phyloP scores from a whole-genome alignment of 2,329 filamentous ascomycete species.

The Scedosporium minutisporum region DNA sequence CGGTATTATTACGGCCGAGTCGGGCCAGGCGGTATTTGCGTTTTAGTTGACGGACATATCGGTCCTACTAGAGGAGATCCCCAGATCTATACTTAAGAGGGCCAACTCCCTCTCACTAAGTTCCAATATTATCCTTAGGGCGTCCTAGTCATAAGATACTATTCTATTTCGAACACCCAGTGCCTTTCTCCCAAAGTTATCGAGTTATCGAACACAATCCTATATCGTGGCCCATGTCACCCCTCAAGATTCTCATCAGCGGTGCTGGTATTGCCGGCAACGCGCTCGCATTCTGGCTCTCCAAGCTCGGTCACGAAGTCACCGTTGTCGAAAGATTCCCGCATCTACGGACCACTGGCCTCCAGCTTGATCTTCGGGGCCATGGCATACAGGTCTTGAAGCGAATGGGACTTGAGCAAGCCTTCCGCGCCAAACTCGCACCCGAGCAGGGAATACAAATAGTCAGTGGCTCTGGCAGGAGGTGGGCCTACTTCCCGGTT shows the following conservation, averaged over 20 bases:
- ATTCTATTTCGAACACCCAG: not conserved
- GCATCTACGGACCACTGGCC: slow-evolving; percentile 33
- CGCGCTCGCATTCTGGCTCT: slow-evolving; percentile 40
- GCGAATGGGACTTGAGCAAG: slow-evolving; percentile 39
- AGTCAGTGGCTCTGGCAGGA: slow-evolving; percentile 27
- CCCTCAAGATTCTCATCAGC: slow-evolving; percentile 23
- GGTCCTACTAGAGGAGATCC: not conserved
- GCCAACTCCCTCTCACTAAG: not conserved
- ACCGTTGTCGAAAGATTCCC: slow-evolving; percentile 32
- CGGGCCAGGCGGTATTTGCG: too few relatives aligned
- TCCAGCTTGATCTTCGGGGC: slow-evolving; percentile 44
- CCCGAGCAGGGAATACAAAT: slow-evolving; percentile 36
- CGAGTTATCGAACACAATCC: too few relatives aligned
- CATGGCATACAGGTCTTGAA: slow-evolving; percentile 39
- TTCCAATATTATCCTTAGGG: not conserved
- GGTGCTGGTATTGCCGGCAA: slow-evolving; percentile 25
- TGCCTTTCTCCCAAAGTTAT: not conserved
- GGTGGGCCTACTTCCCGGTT: slow-evolving; percentile 27
- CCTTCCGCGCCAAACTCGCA: slow-evolving; percentile 29
- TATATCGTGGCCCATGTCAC: not conserved
- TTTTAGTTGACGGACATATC: not conserved
- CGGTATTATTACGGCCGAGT: too few relatives aligned
- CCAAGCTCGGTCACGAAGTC: slow-evolving; percentile 24
- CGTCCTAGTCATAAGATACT: not conserved
- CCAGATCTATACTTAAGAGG: not conserved